Base-by-base conservation (phyloP, 73 alveolate genomes). In the Paramecium sexaurelia region DNA sequence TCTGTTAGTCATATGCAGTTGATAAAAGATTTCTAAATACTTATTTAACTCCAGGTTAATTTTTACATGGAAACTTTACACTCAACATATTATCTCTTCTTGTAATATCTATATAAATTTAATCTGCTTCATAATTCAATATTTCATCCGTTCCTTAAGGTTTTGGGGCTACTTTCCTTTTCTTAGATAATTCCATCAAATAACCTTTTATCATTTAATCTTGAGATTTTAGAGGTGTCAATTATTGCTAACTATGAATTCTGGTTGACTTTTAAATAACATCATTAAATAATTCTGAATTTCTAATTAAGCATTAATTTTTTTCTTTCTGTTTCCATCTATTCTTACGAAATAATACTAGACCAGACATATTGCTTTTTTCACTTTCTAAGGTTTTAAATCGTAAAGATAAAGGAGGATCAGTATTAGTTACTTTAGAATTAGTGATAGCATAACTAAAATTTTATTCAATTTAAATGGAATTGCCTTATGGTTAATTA, bases 101-200 rank as follows among this genome's bases (percentile, higher is more conserved):
- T 40, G 56, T 71, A 6, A 71, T 35, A 71, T 71, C 86, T 3
- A 37, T 11, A 71, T 71, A 71, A 5, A 71, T 19, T 71, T 29
- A 17, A 35, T 71, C 56, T 3, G 26, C 56, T 36, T 71, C 86
- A 71, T 33, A 36, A 36, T 71, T 37, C 17, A 71, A 36, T 71
- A 71, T 1, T 71, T 71, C 86, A 27, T 71, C 86, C 19, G 19
- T 35, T 71, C 86, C 86, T 71, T 71, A 71, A 13, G 86, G 86
- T 37, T 71, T 71, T 37, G 55, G 55, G 1, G 86, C 86, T 2
- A 33, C 56, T 33, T 71, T 37, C 17, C 86, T 5, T 9, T 71
- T 71, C 17, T 61, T n/a, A 32, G 83, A 61, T 26, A 61, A 61
- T 32, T 61, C 83, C 26, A 26, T 29, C 51, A 61, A 61, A 10